phyloP scores from a whole-genome alignment of 768 basidiomycete species.

The Neoboletus brunneissimus region DNA sequence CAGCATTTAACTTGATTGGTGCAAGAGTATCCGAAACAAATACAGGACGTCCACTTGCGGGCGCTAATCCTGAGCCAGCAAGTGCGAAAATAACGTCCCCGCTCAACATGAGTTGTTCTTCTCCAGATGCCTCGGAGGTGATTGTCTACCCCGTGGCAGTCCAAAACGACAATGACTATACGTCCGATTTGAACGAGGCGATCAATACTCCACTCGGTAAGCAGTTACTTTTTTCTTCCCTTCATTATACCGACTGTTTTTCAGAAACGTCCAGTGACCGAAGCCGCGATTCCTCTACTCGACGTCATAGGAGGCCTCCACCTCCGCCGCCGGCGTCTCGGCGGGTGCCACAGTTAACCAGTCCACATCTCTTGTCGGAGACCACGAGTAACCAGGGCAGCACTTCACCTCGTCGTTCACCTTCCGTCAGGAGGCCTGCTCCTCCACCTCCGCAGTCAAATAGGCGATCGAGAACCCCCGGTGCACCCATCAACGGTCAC shows the following conservation, averaged over 20 bases:
- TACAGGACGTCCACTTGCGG: too few species aligned
- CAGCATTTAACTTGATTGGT: background rate
- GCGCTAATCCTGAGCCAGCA: background rate
- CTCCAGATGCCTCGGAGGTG: background rate
- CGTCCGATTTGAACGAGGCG: background rate
- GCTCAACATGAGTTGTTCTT: background rate
- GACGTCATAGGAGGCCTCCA: conserved; percentile 1
- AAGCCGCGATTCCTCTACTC: background rate
- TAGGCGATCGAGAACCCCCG: background rate
- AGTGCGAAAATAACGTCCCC: background rate
- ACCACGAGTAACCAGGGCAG: background rate
- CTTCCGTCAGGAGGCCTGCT: conserved; percentile 3
- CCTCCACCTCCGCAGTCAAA: conserved; percentile 4
- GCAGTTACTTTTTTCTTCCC: background rate
- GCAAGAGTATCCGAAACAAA: background rate
- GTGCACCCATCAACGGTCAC: background rate
- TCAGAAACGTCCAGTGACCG: background rate
- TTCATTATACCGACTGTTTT: background rate
- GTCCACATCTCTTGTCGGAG: background rate
- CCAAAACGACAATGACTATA: background rate
- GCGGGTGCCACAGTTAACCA: background rate
- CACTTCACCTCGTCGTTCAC: background rate
- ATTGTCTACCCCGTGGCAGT: background rate
- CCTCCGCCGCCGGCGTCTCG: background rate
- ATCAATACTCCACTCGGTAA: conserved; percentile 4